phyloP scores from a whole-genome alignment of 2,329 filamentous ascomycete genomes.

The Aspergillus oerlinghausenensis region DNA sequence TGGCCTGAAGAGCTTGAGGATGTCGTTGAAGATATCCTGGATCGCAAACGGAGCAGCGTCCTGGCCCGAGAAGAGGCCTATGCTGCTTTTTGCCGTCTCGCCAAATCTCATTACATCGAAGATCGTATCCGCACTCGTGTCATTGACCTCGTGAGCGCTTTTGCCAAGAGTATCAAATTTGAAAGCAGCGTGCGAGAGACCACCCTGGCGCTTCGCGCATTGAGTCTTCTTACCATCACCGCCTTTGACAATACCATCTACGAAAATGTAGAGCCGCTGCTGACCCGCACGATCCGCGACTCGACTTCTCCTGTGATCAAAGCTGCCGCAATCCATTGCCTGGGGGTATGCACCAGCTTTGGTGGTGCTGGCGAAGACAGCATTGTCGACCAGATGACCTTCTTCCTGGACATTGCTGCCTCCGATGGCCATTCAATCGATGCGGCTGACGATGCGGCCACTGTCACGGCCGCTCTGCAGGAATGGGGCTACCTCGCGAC shows the following conservation, averaged over 20 bases:
- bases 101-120: conserved; percentile 65
- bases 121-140: conserved; percentile 57
- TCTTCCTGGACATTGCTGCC: conserved; percentile 70
- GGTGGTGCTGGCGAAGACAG: conserved; percentile 67
- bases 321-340: conserved; percentile 65
- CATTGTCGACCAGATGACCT: conserved; percentile 67
- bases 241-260: conserved; percentile 63
- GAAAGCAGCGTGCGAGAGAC: conserved; percentile 67
- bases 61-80: conserved; percentile 65
- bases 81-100: conserved; percentile 57
- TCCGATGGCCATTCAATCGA: conserved; percentile 71
- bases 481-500: conserved; percentile 79
- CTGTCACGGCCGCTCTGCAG: conserved; percentile 70
- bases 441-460: conserved; percentile 63
- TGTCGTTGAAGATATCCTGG: conserved; percentile 66
- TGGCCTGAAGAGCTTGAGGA: conserved; percentile 62
- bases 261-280: conserved; percentile 52
- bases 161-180: conserved; percentile 66
- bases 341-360: conserved; percentile 69
- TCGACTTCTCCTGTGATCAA: conserved; percentile 62
- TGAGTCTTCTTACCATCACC: conserved; percentile 66
- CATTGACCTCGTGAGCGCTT: conserved; percentile 58
- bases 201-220: conserved; percentile 64
- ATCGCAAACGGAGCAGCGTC: conserved; percentile 72
- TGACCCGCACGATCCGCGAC: conserved; percentile 63